These are phyloP conservation scores for Plasmodium sp. DNA, from an alignment of 169 alveolate genomes.

Conservation along the genomic window DNA sequence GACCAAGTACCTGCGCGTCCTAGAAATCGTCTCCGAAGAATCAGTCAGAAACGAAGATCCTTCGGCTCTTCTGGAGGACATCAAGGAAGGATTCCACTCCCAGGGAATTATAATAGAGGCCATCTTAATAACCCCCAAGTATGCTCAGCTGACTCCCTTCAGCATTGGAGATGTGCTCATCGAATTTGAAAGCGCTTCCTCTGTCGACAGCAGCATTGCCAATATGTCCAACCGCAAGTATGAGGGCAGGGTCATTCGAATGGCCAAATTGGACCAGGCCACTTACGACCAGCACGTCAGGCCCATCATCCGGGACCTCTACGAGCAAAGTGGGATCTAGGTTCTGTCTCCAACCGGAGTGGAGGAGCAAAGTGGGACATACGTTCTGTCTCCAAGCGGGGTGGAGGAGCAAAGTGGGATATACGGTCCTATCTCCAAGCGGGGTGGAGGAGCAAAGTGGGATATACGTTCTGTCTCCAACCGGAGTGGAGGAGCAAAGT, in stretches of 20 bases:
- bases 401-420: too few species aligned
- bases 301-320: conserved; percentile 30
- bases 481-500: too few species aligned
- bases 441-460: too few species aligned
- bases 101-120: conserved; percentile 81
- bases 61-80: conserved; percentile 80
- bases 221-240: conserved; percentile 83
- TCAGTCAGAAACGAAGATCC: conserved; percentile 68
- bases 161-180: conserved; percentile 82
- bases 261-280: conserved; percentile 39
- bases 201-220: conserved; percentile 79
- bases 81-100: conserved; percentile 81
- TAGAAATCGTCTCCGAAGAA: conserved; percentile 42
- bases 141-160: conserved; percentile 78
- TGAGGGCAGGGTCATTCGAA: conserved; percentile 78
- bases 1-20: conserved; percentile 47
- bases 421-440: too few species aligned
- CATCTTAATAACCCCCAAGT: conserved; percentile 76
- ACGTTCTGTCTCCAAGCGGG: background rate
- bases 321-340: background rate
- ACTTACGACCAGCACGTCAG: conserved; percentile 6
- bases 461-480: too few species aligned
- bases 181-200: conserved; percentile 78
- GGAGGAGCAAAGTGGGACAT: too few species aligned
- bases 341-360: too few species aligned